Conservation (phyloP, 768 basidiomycete species). For the Xanthoconium stramineum region DNA sequence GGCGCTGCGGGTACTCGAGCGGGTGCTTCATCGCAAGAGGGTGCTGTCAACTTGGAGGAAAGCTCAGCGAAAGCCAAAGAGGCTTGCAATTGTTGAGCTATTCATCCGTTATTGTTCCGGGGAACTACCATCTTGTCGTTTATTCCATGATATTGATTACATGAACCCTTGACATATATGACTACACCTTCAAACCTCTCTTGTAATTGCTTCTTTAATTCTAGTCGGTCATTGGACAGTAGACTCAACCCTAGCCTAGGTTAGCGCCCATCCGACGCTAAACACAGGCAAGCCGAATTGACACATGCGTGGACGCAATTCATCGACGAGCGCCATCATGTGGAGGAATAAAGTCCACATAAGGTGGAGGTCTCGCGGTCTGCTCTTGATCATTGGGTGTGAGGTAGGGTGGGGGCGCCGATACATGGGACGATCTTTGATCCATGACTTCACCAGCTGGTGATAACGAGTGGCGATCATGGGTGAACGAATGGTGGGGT, state of each 20-base stretch:
- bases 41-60: constrained; percentile 68
- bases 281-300: not conserved
- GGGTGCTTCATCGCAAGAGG: constrained; percentile 47
- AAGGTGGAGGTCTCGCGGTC: constrained; percentile 58
- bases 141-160: constrained; percentile 16
- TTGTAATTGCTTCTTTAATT: constrained; percentile 32
- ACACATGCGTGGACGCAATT: not conserved
- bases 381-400: constrained; percentile 50
- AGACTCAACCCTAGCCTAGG: not conserved
- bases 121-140: constrained; percentile 16
- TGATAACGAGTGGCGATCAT: constrained; percentile 31
- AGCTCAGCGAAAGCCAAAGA: constrained; percentile 65
- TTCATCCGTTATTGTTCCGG: constrained; percentile 13
- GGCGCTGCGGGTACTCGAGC: constrained; percentile 53
- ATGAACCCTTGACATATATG: constrained; percentile 25
- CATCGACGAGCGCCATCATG: constrained; percentile 10
- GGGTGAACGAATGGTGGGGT: constrained; percentile 28
- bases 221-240: constrained; percentile 14
- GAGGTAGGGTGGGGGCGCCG: constrained; percentile 80
- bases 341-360: constrained; percentile 46
- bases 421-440: constrained; percentile 41
- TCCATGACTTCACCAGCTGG: constrained; percentile 32
- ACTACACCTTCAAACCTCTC: constrained; percentile 17
- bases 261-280: not conserved
- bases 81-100: constrained; percentile 73